Base-by-base conservation (phyloP, 306 rosid species). In the Vigna hirtella region DNA sequence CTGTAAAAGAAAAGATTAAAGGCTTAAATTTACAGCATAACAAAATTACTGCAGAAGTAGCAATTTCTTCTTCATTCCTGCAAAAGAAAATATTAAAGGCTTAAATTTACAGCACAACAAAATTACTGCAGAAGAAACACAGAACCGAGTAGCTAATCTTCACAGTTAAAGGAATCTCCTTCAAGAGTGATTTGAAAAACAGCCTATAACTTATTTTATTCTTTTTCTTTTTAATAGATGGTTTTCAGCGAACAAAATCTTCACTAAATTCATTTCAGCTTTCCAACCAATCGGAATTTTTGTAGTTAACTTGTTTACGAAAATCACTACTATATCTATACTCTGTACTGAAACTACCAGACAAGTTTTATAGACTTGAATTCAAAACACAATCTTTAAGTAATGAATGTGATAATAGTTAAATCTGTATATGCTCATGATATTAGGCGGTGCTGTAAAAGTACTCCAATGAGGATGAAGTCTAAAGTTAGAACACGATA, bases 1-100 rank as follows among this genome's bases (percentile, higher is more conserved):
- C 87, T 83, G 75, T 65, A 62, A 70, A 72, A n/a, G 34, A 42
- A 68, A 67, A 30, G 2, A 67, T 52, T 17, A 45, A 48, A 63
- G 4, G 50, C 9, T 49, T 65, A 51, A 70, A 30, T 18, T 11
- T 32, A 4, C 18, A 43, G 28, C 47, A 30, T 4, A 30, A 30
- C 5, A 30, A 30, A 30, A 30, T 32, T 15, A 61, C 43, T 6
- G 59, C 16, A 40, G 6, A 49, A 70, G 30, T 26, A 26, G 28
- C 28, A 26, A 26, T 26, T 26, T 26, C 28, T 26, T 26, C 28
- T 26, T 2, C 28, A 26, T 26, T 26, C 28, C 28, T 26, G 28
- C 28, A 26, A 26, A 26, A 26, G 3, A 26, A 26, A 26, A 26
- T 26, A 26, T 26, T 26, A 2, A 26, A 26, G 28, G 28, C 28